Evolutionary conservation across 148 eudicot species (phyloP).

Genomic region (Fagopyrum esculentum): DNA sequence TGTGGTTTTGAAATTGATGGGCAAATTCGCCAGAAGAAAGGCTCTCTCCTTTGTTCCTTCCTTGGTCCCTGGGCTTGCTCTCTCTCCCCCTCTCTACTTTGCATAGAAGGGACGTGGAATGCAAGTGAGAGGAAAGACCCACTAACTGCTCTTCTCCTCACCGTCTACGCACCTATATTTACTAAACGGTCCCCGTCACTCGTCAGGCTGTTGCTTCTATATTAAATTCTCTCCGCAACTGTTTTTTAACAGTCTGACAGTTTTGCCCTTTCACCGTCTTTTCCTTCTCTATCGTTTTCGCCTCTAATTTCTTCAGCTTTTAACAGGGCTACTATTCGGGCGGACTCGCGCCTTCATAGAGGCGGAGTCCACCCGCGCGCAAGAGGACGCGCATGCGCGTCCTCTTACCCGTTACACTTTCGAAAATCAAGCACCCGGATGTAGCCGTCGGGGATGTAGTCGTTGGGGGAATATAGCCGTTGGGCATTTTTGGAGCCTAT

Average conservation of each 20-base stretch:
- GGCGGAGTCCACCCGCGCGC: too few relatives aligned
- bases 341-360: too few relatives aligned
- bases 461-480: too few relatives aligned
- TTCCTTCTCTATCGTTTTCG: not conserved
- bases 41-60: not conserved
- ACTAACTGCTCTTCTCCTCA: conserved; percentile 9
- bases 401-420: too few relatives aligned
- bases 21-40: not conserved
- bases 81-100: conserved; percentile 11
- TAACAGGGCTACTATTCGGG: too few relatives aligned
- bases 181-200: conserved; percentile 14
- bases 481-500: too few relatives aligned
- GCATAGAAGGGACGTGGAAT: conserved; percentile 21
- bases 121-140: conserved; percentile 17
- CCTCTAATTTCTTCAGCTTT: not conserved
- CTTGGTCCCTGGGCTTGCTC: conserved; percentile 1
- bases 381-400: too few relatives aligned
- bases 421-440: too few relatives aligned
- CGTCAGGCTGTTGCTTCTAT: conserved; percentile 4
- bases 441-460: too few relatives aligned
- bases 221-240: not conserved
- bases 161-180: conserved; percentile 3
- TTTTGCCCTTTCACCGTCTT: not conserved
- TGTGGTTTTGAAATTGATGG: too few relatives aligned
- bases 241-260: not conserved